Evolutionary conservation across 306 rosid species (phyloP), one percentile per base, ranked within the genome.

Genomic region (Begonia peltatifolia): DNA sequence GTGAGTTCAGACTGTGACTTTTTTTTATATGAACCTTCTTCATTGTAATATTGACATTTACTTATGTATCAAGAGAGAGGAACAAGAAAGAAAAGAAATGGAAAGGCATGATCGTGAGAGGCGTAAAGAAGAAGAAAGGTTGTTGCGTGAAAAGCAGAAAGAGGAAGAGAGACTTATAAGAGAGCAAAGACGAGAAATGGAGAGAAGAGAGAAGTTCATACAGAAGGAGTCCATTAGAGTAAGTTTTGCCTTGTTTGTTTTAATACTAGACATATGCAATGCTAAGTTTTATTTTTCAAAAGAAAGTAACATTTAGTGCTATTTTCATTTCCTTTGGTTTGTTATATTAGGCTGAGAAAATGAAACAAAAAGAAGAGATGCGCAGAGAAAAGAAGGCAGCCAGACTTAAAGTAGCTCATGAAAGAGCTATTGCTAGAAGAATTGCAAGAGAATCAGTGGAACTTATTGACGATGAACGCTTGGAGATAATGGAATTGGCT

Each of bases 401-500:
- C 51, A 79, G 84, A 76, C 78, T 74, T 55, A 85, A 73, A 72
- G 90, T 79, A 74, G 78, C 87, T 53, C 70, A 73, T 63, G 80
- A 76, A 69, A 81, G 84, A 73, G 80, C 84, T 53, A 48, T 67
- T 68, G 77, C 95, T 64, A 87, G 95, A 58, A 72, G 65, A 65
- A 65, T 71, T 65, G 90, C 81, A 49, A 81, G 70, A 74, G 94
- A 79, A 65, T 76, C 90, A 36, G 55, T 51, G 63, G 90, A 81
- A 61, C 84, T 76, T 20, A 66, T 77, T 63, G 95, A 85, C 42
- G 95, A 85, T 76, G 95, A 85, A 57, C 73, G 58, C 23, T 68
- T 85, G 63, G 95, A 85, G 64, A 76, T 85, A 54, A 79, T 85
- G 95, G 84, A 85, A 54, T 61, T 85, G 55, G 84, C 87, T 73